Conservation (phyloP, 75 land plant genomes). For the Picea glauca region DNA sequence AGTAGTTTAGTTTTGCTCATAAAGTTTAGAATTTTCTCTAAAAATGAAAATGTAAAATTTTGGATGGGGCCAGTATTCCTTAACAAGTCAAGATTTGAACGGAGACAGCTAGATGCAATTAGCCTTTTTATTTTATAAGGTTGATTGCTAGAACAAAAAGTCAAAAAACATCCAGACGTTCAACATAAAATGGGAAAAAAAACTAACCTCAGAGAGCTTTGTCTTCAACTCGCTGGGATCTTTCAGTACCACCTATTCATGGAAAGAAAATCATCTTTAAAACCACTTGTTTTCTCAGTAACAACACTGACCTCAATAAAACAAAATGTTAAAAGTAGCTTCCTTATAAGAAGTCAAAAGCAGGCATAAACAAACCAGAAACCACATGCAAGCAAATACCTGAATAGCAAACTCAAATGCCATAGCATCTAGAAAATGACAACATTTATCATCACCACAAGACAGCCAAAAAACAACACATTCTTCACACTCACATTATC, state of each 20-base stretch:
- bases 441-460: not conserved
- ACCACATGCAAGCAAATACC: not conserved
- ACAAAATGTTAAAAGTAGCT: not conserved
- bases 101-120: too few species aligned
- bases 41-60: not conserved
- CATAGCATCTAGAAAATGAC: not conserved
- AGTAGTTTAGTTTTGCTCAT: not conserved
- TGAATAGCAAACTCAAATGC: not conserved
- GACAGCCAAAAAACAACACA: not conserved
- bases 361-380: not conserved
- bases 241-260: constrained; percentile 16
- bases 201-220: constrained; percentile 30
- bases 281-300: not conserved
- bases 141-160: too few species aligned
- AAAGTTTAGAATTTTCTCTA: not conserved
- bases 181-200: not conserved
- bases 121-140: too few species aligned
- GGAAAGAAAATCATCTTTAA: not conserved
- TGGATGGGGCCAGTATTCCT: not conserved
- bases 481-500: not conserved
- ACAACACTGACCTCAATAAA: not conserved
- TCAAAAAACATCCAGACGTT: not conserved
- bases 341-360: not conserved
- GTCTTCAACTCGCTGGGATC: constrained; percentile 28
- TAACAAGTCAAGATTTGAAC: not conserved